Base-by-base conservation (phyloP, 2,329 filamentous ascomycete species). In the Microcyclosporella mali region DNA sequence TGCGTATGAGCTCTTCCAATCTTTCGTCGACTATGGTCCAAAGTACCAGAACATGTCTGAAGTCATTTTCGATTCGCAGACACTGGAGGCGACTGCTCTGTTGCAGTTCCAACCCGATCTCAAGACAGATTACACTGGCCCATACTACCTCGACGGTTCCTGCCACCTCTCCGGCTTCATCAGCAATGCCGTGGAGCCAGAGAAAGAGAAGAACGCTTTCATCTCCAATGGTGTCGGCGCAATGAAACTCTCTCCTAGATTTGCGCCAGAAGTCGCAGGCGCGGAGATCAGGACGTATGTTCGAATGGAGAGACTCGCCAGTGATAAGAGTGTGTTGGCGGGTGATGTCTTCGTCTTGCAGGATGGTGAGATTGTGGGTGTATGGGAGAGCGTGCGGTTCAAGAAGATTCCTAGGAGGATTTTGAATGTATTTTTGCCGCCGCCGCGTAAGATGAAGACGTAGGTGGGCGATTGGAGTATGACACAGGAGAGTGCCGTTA, bases 351-450 rank as follows among this genome's bases (percentile, higher is more conserved):
- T 55, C 39, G 47, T 63, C 3, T 33, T 63, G 30, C 51, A 62
- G 16, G 59, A 56, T n/a, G 56, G 51, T 6, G 49, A 50, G 28
- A 56, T 65, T 31, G 58, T 63, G 30, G 56, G 51, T 2, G 50
- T 59, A 9, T 60, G 62, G 52, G 56, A 61, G 46, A 55, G 53
- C 3, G 52, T 62, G 34, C 49, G 49, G 43, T 59, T 63, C 41
- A 59, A 77, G 59, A 70, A 73, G 46, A 79, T 82, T 37, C 79
- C 80, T 27, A 77, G 80, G 52, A 74, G 75, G 55, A 69, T 79
- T 15, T 68, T 84, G 48, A 78, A 81, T 64, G 70, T 79, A 51
- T 72, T 84, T 56, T 66, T 84, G 48, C 79, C 81, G 38, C 78
- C 77, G 2, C 69, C 72, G 35, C 75, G 74, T 41, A 55, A 53